Evolutionary conservation across 441 rosid species (phyloP).

Genomic region (Erysimum pusillum): DNA sequence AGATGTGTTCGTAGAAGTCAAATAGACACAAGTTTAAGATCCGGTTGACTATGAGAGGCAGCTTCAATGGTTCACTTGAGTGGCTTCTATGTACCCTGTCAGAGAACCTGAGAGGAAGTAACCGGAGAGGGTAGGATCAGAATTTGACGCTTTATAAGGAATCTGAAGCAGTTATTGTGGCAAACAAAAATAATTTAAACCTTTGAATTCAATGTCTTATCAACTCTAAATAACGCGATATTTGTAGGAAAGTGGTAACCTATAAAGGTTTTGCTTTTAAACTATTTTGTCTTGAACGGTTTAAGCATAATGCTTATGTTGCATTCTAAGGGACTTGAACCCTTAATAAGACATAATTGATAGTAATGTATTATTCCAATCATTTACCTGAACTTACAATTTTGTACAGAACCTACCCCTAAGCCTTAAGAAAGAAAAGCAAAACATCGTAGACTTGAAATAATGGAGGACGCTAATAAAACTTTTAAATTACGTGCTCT

Average conservation of each 20-base stretch:
- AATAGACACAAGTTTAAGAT: constrained; percentile 31
- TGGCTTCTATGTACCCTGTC: constrained; percentile 21
- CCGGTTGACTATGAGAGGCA: constrained; percentile 23
- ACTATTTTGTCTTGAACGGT: constrained; percentile 11
- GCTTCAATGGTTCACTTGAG: constrained; percentile 28
- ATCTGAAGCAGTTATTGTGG: neutral
- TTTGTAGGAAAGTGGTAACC: constrained; percentile 29
- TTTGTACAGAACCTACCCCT: constrained; percentile 36
- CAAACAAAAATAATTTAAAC: neutral
- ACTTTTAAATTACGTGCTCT: neutral
- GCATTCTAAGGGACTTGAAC: constrained; percentile 22
- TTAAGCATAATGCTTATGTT: constrained; percentile 25
- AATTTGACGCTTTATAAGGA: constrained; percentile 19
- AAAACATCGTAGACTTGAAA: constrained; percentile 16
- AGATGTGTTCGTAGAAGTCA: constrained; percentile 57
- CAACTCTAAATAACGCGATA: constrained; percentile 10
- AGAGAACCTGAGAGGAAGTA: constrained; percentile 26
- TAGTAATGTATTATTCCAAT: neutral
- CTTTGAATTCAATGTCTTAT: constrained; percentile 23
- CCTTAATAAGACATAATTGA: neutral
- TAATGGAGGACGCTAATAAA: neutral
- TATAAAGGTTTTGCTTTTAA: constrained; percentile 27
- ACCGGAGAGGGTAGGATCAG: constrained; percentile 30
- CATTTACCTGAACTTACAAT: constrained; percentile 10
- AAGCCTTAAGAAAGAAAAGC: constrained; percentile 5